phyloP scores from a whole-genome alignment of 225 moss, liverwort and hornwort species.

The Pseudoscleropodium purum region DNA sequence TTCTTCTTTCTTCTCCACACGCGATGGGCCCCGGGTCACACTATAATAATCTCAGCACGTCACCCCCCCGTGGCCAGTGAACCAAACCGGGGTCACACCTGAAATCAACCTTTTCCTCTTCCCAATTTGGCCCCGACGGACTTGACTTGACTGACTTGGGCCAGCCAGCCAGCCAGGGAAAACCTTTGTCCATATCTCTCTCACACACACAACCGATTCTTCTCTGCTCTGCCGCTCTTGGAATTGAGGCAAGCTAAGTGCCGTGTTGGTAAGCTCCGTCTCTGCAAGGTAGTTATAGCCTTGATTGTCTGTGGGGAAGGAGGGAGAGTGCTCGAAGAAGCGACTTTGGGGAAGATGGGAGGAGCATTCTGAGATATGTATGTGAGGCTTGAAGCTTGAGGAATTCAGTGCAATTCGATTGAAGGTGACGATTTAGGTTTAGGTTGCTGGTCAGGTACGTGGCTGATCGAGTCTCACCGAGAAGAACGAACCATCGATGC shows the following conservation, averaged over 20 bases:
- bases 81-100: neutral
- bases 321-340: neutral
- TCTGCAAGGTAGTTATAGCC: neutral
- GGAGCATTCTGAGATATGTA: neutral
- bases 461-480: neutral
- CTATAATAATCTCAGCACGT: neutral
- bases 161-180: neutral
- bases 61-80: neutral
- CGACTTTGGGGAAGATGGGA: neutral
- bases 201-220: neutral
- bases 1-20: neutral
- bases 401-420: neutral
- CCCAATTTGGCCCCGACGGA: neutral
- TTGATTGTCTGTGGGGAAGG: neutral
- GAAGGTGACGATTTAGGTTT: neutral
- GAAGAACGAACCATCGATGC: neutral
- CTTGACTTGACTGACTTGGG: neutral
- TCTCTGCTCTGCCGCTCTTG: neutral
- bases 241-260: neutral
- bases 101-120: neutral
- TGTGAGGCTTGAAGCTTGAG: neutral
- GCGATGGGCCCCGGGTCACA: neutral
- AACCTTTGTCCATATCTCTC: neutral
- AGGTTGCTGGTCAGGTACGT: neutral
- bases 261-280: neutral